Conservation (phyloP, 2,329 filamentous ascomycete species). For the Colletotrichum liriopes region DNA sequence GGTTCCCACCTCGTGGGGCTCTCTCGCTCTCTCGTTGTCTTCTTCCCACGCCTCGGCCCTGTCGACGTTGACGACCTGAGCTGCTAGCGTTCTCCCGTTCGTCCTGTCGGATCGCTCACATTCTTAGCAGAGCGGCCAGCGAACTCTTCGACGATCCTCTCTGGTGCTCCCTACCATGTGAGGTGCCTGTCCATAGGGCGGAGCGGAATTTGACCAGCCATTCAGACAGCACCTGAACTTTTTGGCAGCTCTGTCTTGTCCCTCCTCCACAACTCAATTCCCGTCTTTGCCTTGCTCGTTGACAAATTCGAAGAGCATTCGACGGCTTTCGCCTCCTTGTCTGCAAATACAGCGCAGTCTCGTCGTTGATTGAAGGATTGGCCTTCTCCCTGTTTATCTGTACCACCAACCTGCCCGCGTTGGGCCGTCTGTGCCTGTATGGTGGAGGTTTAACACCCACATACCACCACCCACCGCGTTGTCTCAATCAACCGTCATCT, state of each 20-base stretch:
- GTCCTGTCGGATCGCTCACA: slow-evolving; percentile 23
- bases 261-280: slow-evolving; percentile 1
- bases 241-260: slow-evolving; percentile 13
- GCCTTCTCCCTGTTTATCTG: slow-evolving; percentile 1
- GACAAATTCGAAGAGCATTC: neutral
- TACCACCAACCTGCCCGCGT: slow-evolving; percentile 18
- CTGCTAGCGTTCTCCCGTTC: slow-evolving; percentile 11
- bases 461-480: slow-evolving; percentile 10
- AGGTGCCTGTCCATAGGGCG: slow-evolving; percentile 38
- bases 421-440: slow-evolving; percentile 10
- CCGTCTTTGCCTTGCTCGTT: slow-evolving; percentile 2
- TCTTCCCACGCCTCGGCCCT: slow-evolving; percentile 6
- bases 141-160: slow-evolving; percentile 18
- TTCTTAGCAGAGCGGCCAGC: slow-evolving; percentile 26
- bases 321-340: neutral
- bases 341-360: neutral
- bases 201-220: slow-evolving; percentile 23
- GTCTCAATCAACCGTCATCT: slow-evolving; percentile 8
- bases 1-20: slow-evolving; percentile 20
- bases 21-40: neutral
- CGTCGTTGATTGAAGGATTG: neutral
- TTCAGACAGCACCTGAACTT: slow-evolving; percentile 26
- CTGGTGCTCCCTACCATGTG: slow-evolving; percentile 18
- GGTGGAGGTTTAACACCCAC: slow-evolving; percentile 11
- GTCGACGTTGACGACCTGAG: slow-evolving; percentile 1